Evolutionary conservation across 2,329 filamentous ascomycete genomes (phyloP), one percentile per base, ranked within the genome.

Genomic region (Fusarium paranaense): DNA sequence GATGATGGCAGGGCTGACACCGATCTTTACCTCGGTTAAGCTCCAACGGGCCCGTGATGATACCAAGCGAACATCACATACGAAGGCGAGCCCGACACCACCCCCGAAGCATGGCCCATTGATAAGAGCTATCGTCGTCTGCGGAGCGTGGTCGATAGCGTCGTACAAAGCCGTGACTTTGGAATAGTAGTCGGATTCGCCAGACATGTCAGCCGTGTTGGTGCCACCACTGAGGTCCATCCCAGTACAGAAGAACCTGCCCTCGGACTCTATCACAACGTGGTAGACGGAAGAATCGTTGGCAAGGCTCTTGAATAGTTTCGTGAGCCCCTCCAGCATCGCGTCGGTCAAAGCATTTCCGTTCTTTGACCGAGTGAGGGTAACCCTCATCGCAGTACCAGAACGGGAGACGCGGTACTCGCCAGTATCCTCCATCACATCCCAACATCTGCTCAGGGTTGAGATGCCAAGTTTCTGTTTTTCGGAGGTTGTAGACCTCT

Each of bases 151-250:
- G 30, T 71, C 65, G 14, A 71, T 63, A 1, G 69, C 66, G 33
- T 68, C 45, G 7, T 30, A 71, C 16, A 71, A 25, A 8, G 20
- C 42, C 10, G 18, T 18, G 13, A 71, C 50, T 47, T 61, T 65
- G n/a, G 33, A 7, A 32, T 63, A 68, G 37, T 69, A 71, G 16
- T 25, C 20, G 13, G 45, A 50, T 20, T 50, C 45, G 40, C 4
- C 30, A 10, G 64, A 62, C 18, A 42, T 52, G 16, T 67, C 45
- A 3, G n/a, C 25, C 0, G 64, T 70, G 32, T 64, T 62, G 9
- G 61, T 70, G 4, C 27, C 32, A 16, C 68, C 68, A 42, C 69
- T 71, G 14, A 71, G 58, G 37, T 71, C 65, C 69, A 71, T 71
- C 1, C 69, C 69, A 1, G 69, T 71, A 40, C 69, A 71, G 45